Conservation (phyloP, 352 stramenopile species). For the Phytophthora palmivora region DNA sequence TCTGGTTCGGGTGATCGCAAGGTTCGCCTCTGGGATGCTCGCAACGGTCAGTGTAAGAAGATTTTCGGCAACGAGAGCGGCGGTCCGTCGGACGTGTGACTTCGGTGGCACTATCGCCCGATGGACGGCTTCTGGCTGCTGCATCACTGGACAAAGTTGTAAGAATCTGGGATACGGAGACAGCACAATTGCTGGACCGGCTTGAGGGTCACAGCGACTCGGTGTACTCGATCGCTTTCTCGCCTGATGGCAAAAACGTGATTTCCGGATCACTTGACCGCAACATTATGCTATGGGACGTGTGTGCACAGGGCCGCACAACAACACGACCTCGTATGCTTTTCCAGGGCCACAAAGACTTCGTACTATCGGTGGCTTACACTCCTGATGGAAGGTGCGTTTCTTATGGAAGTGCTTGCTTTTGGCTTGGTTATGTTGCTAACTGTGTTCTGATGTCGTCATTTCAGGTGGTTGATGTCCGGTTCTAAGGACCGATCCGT, state of each 20-base stretch:
- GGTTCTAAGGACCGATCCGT: conserved; percentile 88
- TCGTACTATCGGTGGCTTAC: conserved; percentile 87
- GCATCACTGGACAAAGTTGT: conserved; percentile 89
- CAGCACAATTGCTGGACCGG: conserved; percentile 79
- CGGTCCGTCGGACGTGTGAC: conserved; percentile 82
- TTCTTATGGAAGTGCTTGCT: conserved; percentile 3
- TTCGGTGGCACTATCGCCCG: conserved; percentile 79
- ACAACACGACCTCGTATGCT: conserved; percentile 86
- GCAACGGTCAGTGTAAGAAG: conserved; percentile 84
- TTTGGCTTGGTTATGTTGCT: conserved; percentile 1
- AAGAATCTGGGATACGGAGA: conserved; percentile 88
- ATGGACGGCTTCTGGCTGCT: conserved; percentile 78
- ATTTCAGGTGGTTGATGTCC: conserved; percentile 83
- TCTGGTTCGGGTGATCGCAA: conserved; percentile 87
- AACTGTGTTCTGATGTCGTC: conserved; percentile 24
- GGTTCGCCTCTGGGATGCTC: conserved; percentile 84
- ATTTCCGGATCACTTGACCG: conserved; percentile 87
- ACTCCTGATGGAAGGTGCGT: conserved; percentile 86
- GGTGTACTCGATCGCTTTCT: conserved; percentile 90
- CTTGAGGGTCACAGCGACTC: conserved; percentile 88
- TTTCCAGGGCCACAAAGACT: conserved; percentile 90
- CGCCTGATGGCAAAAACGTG: conserved; percentile 86
- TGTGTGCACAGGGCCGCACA: conserved; percentile 78
- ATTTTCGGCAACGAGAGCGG: conserved; percentile 86
- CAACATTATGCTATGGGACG: conserved; percentile 91